Evolutionary conservation across 2,329 filamentous ascomycete species (phyloP).

Genomic region (Trichoderma koningii): DNA sequence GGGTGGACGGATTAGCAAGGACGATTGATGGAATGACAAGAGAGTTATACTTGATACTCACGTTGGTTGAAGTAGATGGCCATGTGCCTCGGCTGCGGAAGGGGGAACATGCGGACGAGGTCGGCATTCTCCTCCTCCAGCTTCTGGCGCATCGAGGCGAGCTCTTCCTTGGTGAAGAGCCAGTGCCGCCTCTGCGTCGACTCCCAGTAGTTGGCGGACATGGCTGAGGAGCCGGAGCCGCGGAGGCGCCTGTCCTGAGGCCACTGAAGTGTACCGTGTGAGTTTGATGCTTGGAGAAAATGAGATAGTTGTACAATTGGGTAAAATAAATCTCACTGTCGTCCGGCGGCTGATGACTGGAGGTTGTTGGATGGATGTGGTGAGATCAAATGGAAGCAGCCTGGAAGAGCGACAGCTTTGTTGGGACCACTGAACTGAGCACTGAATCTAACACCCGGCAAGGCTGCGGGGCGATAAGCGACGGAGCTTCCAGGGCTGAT

Average conservation of each 20-base stretch:
- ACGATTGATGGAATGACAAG: no score
- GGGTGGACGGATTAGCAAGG: slow-evolving; percentile 3
- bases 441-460: not conserved
- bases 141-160: slow-evolving; percentile 72
- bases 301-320: not conserved
- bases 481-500: not conserved
- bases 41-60: slow-evolving; percentile 46
- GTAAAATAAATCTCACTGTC: not conserved
- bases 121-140: slow-evolving; percentile 76
- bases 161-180: slow-evolving; percentile 83
- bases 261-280: not conserved
- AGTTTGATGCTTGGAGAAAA: no score
- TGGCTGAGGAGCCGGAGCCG: slow-evolving; percentile 43
- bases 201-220: slow-evolving; percentile 97
- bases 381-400: not conserved
- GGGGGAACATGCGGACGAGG: slow-evolving; percentile 74
- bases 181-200: slow-evolving; percentile 89
- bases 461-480: slow-evolving; percentile 29
- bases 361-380: no score
- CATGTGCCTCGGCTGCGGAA: slow-evolving; percentile 79
- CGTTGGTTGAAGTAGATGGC: slow-evolving; percentile 92
- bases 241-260: slow-evolving; percentile 12
- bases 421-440: not conserved
- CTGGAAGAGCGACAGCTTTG: not conserved
- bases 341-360: no score